Evolutionary conservation across 1,139 yeast genomes (phyloP), one percentile per base, ranked within the genome.

Genomic region (Yamadazyma triangularis): DNA sequence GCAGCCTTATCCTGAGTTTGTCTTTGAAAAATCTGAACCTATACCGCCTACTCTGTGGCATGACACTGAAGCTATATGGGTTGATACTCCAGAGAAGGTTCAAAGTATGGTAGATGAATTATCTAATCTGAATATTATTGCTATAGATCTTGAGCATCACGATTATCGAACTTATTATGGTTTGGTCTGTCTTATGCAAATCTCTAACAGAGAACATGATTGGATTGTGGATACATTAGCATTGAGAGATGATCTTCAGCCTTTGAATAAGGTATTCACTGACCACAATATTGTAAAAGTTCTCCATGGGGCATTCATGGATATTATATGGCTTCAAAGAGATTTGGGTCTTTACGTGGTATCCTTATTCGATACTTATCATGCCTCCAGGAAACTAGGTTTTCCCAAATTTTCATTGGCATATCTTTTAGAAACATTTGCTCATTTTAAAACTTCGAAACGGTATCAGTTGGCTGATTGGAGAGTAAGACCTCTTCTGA

Each of bases 111-210:
- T 87, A 2, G 49, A 58, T 0, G 72, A 66, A 9, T 64, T 93
- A 31, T 54, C 57, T 28, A 48, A 53, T 2, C 69, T 70, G 39
- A 57, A 65, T 1, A 95, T 78, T 40, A 74, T 93, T 25, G 98
- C 98, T 1, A 82, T 93, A n/a, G 99, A 93, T 67, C 72, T 93
- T 42, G 99, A 93, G 52, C 98, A 93, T 56, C 98, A 93, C 51
- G 97, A 89, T 49, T 84, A 75, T 52, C 70, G 97, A 56, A 72
- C 96, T 0, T 93, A 85, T 47, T 80, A 82, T 45, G 99, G 99
- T 28, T 63, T 93, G 29, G 94, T 89, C 1, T 88, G 93, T 55
- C 64, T 93, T 32, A 87, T 93, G 96, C 99, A 93, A 58, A 80
- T 93, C 13, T 83, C 95, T 32, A 80, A 82, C 29, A 64, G 94